Base-by-base conservation (phyloP, 192 early-diverging fungal species). In the Coemansia sp. region DNA sequence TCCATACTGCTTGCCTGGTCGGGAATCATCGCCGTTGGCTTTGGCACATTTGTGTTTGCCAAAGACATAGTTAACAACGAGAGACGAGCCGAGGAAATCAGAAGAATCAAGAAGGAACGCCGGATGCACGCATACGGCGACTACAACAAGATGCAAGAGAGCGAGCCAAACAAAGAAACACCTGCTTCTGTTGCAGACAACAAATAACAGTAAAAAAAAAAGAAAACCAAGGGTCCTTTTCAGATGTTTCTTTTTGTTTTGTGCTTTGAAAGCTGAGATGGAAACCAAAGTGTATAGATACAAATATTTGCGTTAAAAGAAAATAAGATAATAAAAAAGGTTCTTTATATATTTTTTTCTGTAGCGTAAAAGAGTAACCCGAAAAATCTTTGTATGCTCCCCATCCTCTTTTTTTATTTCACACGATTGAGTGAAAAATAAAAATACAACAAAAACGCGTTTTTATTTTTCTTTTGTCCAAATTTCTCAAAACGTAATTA, bases 41-140 rank as follows among this genome's bases (percentile, higher is more conserved):
- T 71, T 36, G 75, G 51, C 5, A 66, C 75, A 22, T 83, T 83
- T 54, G 75, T 62, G 1, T 83, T 36, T 51, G 67, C 80, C 18
- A 83, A 83, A 54, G 80, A 83, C 34, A 45, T 77, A 32, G 80
- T 83, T 22, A 65, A 70, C 66, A 83, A 77, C 60, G 75, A 83
- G 57, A 68, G 80, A 36, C 65, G 80, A 36, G 69, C 75, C 51
- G 80, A 83, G 14, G 69, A 77, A 17, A 83, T 83, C 58, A 75
- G 80, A 9, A 68, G 75, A 7, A 83, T 83, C 69, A 83, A 83
- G 64, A 72, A 72, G 11, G 75, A 83, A 18, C 69, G 80, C 14
- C 61, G 80, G 3, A 54, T 62, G 55, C 36, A 37, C 5, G 80
- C 80, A 8, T 83, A 77, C 70, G 39, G 64, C 3, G 43, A 70